Conservation (phyloP, 2,329 filamentous ascomycete species). For the Penicillium sp. region DNA sequence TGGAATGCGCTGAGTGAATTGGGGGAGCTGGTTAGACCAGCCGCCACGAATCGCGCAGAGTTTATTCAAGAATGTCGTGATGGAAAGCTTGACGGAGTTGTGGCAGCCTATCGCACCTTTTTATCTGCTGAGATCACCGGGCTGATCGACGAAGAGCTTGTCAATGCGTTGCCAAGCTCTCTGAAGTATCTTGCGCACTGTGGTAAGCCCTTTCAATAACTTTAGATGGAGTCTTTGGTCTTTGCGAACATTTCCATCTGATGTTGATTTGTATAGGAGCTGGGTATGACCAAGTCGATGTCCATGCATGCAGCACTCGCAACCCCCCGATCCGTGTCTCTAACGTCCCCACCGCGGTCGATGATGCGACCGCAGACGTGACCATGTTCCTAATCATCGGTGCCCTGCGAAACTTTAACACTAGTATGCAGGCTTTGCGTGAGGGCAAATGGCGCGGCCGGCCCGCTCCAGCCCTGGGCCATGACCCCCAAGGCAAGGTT, state of each 20-base stretch:
- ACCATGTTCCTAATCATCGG: slow-evolving; percentile 82
- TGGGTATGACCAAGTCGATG: slow-evolving; percentile 83
- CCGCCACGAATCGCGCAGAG: slow-evolving; percentile 63
- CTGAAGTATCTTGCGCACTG: slow-evolving; percentile 45
- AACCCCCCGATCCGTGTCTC: slow-evolving; percentile 68
- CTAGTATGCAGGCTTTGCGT: slow-evolving; percentile 68
- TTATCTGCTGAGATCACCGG: slow-evolving; percentile 68
- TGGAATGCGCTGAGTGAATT: slow-evolving; percentile 66
- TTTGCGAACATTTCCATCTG: not conserved
- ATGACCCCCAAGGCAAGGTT: slow-evolving; percentile 77
- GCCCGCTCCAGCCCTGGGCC: slow-evolving; percentile 62
- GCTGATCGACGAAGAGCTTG: slow-evolving; percentile 70
- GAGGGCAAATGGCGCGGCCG: slow-evolving; percentile 69
- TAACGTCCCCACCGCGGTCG: slow-evolving; percentile 79
- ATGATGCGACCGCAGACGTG: slow-evolving; percentile 82
- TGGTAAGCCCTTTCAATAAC: slow-evolving; percentile 32
- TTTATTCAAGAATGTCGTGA: slow-evolving; percentile 71
- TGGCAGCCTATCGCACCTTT: slow-evolving; percentile 74
- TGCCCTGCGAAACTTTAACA: slow-evolving; percentile 74
- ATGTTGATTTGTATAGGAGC: slow-evolving; percentile 58
- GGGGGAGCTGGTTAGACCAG: slow-evolving; percentile 68
- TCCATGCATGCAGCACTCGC: slow-evolving; percentile 70
- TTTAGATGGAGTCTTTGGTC: not conserved
- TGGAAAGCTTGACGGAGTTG: slow-evolving; percentile 68
- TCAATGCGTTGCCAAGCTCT: slow-evolving; percentile 53